Conservation (phyloP, 2,329 filamentous ascomycete genomes). For the Endothia cerciana region DNA sequence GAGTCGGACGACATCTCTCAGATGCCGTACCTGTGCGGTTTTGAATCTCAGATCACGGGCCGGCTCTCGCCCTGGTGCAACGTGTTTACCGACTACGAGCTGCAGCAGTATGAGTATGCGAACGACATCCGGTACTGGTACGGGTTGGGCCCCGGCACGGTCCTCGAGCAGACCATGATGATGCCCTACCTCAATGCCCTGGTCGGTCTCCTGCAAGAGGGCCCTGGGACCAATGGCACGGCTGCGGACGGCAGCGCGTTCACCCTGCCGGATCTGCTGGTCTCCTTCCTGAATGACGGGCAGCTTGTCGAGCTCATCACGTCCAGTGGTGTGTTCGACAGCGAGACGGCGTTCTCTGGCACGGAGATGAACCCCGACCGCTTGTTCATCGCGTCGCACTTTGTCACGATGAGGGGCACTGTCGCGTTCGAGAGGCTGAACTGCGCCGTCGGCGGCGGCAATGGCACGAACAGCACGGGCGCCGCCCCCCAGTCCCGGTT, state of each 20-base stretch:
- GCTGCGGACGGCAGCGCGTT: slow-evolving; percentile 51
- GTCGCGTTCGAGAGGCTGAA: slow-evolving; percentile 66
- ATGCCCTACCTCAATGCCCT: slow-evolving; percentile 61
- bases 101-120: slow-evolving; percentile 66
- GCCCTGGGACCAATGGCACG: slow-evolving; percentile 53
- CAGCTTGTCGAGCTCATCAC: slow-evolving; percentile 66
- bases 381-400: slow-evolving; percentile 58
- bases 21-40: slow-evolving; percentile 71
- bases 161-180: slow-evolving; percentile 61
- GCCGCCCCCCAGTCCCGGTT: slow-evolving; percentile 8
- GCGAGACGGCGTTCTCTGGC: slow-evolving; percentile 52
- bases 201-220: slow-evolving; percentile 54
- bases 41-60: slow-evolving; percentile 70
- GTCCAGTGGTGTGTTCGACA: slow-evolving; percentile 64
- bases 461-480: slow-evolving; percentile 15
- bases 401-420: slow-evolving; percentile 67
- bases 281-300: slow-evolving; percentile 68
- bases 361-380: slow-evolving; percentile 51
- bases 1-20: slow-evolving; percentile 56
- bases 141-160: slow-evolving; percentile 60
- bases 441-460: slow-evolving; percentile 42
- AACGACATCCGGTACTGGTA: slow-evolving; percentile 73
- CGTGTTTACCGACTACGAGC: slow-evolving; percentile 64
- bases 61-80: slow-evolving; percentile 64
- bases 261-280: slow-evolving; percentile 58